Percentiles rank a stretch among this genome's conserved stretches.
phyloP scores from a whole-genome alignment of 139 green algal genomes.

The Picochlorum sp. region DNA sequence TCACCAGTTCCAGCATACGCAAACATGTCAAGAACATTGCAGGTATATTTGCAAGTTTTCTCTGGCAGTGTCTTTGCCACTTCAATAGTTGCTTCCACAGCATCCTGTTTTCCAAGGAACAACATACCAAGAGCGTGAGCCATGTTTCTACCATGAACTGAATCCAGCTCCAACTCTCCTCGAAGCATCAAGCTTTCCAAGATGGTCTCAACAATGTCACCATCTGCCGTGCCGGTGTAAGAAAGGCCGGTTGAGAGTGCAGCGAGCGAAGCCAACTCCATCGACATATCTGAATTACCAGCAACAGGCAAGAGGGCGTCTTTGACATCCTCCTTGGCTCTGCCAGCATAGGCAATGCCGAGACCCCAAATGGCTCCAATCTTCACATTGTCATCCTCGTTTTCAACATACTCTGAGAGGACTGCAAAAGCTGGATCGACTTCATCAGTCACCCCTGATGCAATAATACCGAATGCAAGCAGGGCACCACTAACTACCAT shows the following conservation, averaged over 20 bases:
- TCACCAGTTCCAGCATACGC: slow-evolving; percentile 95
- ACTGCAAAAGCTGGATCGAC: slow-evolving; percentile 94
- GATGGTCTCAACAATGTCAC: slow-evolving; percentile 67
- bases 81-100: slow-evolving; percentile 90
- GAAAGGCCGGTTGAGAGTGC: slow-evolving; percentile 86
- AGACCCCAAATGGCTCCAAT: slow-evolving; percentile 87
- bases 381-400: slow-evolving; percentile 55
- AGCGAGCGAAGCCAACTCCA: slow-evolving; percentile 65
- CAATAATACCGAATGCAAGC: slow-evolving; percentile 88
- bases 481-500: slow-evolving; percentile 78
- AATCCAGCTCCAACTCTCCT: slow-evolving; percentile 64
- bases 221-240: slow-evolving; percentile 67
- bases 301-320: slow-evolving; percentile 59
- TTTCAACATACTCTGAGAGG: slow-evolving; percentile 80
- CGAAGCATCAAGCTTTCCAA: slow-evolving; percentile 86
- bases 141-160: slow-evolving; percentile 70
- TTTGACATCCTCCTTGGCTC: slow-evolving; percentile 43
- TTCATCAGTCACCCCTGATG: slow-evolving; percentile 80
- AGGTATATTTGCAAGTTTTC: slow-evolving; percentile 60
- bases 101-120: slow-evolving; percentile 84
- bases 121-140: slow-evolving; percentile 85
- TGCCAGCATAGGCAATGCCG: slow-evolving; percentile 95
- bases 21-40: slow-evolving; percentile 66
- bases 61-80: slow-evolving; percentile 82
- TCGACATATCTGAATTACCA: slow-evolving; percentile 56